Percentiles rank a stretch among this genome's conserved stretches.
These are phyloP conservation scores for Pharnaceum exiguum DNA, from an alignment of 148 eudicot species.

Conservation along the genomic window DNA sequence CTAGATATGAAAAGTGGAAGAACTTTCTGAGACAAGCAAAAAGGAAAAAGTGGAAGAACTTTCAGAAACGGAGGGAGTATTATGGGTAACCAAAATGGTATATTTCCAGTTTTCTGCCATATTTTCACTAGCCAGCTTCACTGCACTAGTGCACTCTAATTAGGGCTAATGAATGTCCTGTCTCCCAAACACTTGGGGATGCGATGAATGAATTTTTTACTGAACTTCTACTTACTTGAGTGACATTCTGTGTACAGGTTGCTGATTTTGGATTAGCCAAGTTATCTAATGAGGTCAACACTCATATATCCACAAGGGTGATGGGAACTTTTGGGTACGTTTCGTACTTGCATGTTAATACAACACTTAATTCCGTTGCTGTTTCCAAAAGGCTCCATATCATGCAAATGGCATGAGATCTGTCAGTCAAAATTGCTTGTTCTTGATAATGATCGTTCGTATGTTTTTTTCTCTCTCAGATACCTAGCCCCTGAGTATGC, in stretches of 20 bases:
- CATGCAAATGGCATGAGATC: too few relatives aligned
- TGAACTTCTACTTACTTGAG: background rate
- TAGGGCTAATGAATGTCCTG: too few relatives aligned
- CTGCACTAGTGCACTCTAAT: too few relatives aligned
- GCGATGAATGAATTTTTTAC: background rate
- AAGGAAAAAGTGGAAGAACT: too few relatives aligned
- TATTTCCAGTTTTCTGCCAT: too few relatives aligned
- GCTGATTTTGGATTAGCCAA: constrained; percentile 98
- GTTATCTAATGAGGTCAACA: constrained; percentile 68
- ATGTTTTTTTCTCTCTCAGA: constrained; percentile 30
- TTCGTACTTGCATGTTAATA: background rate
- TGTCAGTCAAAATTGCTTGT: too few relatives aligned
- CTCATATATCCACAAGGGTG: constrained; percentile 94
- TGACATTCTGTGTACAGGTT: constrained; percentile 48
- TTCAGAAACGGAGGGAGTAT: too few relatives aligned
- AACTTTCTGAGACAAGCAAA: too few relatives aligned
- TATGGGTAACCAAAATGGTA: too few relatives aligned
- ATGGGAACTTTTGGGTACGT: constrained; percentile 99
- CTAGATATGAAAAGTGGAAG: too few relatives aligned
- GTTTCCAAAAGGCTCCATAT: background rate
- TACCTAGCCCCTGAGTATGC: constrained; percentile 97
- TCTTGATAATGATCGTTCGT: background rate
- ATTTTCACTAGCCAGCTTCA: too few relatives aligned
- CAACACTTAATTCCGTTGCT: background rate
- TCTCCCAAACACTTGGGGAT: background rate